A percentile compares a stretch with the other conserved stretches of the same genome.
These are phyloP conservation scores for Entomortierella beljakovae DNA, from an alignment of 192 early-diverging fungal genomes.

Conservation along the genomic window DNA sequence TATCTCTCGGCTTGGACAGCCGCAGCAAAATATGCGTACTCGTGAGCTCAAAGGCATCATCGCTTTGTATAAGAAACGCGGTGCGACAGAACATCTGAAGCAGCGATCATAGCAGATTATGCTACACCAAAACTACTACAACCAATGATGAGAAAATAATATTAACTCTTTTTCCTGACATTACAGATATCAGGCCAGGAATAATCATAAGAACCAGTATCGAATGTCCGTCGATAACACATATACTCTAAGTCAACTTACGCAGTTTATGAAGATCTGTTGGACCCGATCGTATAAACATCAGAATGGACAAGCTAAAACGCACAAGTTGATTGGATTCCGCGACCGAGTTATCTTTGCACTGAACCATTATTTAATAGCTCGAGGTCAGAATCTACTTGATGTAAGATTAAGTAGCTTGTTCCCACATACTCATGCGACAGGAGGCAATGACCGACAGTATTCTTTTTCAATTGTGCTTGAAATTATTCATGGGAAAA, in stretches of 20 bases:
- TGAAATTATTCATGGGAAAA: not conserved
- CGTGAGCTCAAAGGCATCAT: too few relatives aligned
- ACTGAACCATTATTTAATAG: not conserved
- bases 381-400: not conserved
- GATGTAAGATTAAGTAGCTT: not conserved
- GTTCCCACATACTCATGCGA: not conserved
- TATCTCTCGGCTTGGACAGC: too few relatives aligned
- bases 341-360: too few relatives aligned
- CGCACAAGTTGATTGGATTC: not conserved
- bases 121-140: too few relatives aligned
- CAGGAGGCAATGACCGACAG: not conserved
- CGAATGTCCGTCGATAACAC: not conserved
- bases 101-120: too few relatives aligned
- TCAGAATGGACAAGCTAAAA: not conserved
- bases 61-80: too few relatives aligned
- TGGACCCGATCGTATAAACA: not conserved
- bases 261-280: not conserved
- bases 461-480: not conserved
- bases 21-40: too few relatives aligned
- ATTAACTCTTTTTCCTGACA: too few relatives aligned
- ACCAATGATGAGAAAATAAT: too few relatives aligned
- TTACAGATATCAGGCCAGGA: not conserved
- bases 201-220: not conserved
- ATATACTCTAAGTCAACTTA: not conserved
- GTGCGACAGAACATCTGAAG: too few relatives aligned